Conservation (phyloP, 2,329 filamentous ascomycete genomes). For the Orbilia oligospora region DNA sequence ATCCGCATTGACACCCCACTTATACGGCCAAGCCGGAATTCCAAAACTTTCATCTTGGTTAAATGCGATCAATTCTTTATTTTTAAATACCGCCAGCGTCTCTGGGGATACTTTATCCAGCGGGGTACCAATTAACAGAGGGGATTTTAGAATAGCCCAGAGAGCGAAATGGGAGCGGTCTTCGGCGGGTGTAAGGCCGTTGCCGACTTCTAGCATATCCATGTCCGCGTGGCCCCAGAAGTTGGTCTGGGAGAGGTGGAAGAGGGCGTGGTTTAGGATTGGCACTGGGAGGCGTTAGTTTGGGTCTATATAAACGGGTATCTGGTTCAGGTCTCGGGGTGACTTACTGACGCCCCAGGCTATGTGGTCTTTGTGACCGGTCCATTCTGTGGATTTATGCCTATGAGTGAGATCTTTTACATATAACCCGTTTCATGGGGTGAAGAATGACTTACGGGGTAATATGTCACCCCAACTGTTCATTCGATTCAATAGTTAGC, state of each 20-base stretch:
- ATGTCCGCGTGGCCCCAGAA: conserved; percentile 67
- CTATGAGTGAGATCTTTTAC: neutral
- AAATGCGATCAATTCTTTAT: conserved; percentile 68
- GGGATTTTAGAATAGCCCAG: conserved; percentile 68
- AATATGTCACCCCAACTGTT: conserved; percentile 53
- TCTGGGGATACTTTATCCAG: conserved; percentile 66
- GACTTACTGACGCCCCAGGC: conserved; percentile 63
- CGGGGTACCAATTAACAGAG: conserved; percentile 68
- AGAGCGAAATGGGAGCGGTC: conserved; percentile 67
- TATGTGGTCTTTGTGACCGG: conserved; percentile 55
- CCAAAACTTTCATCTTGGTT: conserved; percentile 69
- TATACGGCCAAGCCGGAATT: conserved; percentile 67
- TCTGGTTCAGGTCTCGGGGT: neutral
- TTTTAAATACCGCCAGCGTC: conserved; percentile 67
- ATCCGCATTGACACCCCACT: conserved; percentile 71
- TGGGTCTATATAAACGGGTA: conserved; percentile 14
- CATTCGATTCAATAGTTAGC: neutral
- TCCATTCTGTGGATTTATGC: conserved; percentile 64
- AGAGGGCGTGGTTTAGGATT: conserved; percentile 67
- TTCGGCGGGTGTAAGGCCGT: conserved; percentile 65
- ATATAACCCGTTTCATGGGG: too few species aligned
- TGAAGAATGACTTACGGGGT: conserved; percentile 29
- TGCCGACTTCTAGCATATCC: conserved; percentile 68
- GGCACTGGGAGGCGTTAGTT: conserved; percentile 57
- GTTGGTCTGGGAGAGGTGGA: conserved; percentile 65